Conservation (phyloP, 1,284 basidiomycete species). For the Inonotus hispidus region DNA sequence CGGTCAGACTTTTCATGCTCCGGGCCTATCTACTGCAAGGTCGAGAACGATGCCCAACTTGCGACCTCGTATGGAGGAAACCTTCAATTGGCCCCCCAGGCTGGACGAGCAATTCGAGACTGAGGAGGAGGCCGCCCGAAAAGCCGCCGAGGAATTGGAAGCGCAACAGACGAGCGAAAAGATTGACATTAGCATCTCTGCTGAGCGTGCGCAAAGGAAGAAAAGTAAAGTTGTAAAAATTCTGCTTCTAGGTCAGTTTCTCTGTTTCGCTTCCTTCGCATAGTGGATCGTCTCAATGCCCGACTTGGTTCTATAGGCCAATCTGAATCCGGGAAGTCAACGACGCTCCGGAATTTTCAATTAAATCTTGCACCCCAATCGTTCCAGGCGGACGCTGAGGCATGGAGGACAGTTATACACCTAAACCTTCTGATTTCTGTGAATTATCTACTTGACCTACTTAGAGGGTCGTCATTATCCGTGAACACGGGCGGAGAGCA, state of each 20-base stretch:
- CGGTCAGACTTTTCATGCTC: neutral
- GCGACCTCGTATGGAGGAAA: neutral
- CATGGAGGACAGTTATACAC: slow-evolving; percentile 59
- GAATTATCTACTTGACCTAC: slow-evolving; percentile 48
- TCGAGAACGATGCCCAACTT: neutral
- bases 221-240: slow-evolving; percentile 42
- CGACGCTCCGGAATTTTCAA: slow-evolving; percentile 61
- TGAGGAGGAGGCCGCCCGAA: slow-evolving; percentile 31
- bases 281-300: neutral
- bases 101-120: slow-evolving; percentile 25
- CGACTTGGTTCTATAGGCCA: slow-evolving; percentile 39
- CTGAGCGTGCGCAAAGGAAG: slow-evolving; percentile 37
- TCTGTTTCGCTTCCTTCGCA: neutral
- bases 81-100: slow-evolving; percentile 11
- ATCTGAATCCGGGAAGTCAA: slow-evolving; percentile 63
- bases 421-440: slow-evolving; percentile 58
- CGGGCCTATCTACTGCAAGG: neutral
- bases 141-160: slow-evolving; percentile 43
- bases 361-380: slow-evolving; percentile 54
- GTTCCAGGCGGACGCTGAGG: slow-evolving; percentile 48
- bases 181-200: slow-evolving; percentile 46
- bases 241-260: slow-evolving; percentile 46
- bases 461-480: slow-evolving; percentile 24
- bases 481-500: neutral
- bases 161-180: slow-evolving; percentile 48